These are phyloP conservation scores for Thinopyrum elongatum DNA, from an alignment of 176 grass and related monocot genomes.

Conservation along the genomic window DNA sequence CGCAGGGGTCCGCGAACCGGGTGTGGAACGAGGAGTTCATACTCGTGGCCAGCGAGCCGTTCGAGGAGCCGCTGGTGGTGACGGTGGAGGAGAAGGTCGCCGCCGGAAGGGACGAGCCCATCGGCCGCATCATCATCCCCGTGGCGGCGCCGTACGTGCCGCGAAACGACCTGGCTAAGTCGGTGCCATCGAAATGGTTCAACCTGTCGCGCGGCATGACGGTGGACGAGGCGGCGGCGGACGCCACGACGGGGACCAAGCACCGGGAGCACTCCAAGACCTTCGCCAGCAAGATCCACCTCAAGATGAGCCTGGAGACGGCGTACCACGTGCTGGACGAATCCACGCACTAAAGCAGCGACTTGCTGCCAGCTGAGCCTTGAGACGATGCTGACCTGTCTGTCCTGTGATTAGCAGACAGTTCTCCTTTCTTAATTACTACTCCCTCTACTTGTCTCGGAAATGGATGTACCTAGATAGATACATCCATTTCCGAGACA, in stretches of 20 bases:
- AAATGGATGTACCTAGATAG: too few species aligned
- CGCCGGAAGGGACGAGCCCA: constrained; percentile 36
- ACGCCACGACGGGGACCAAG: neutral
- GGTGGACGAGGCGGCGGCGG: constrained; percentile 42
- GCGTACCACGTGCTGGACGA: constrained; percentile 88
- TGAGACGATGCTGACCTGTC: too few species aligned
- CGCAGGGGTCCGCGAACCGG: constrained; percentile 39
- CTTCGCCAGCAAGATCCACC: constrained; percentile 75
- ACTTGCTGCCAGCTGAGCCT: constrained; percentile 53
- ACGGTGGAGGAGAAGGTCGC: constrained; percentile 66
- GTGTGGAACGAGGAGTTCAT: constrained; percentile 86
- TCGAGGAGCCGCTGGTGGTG: constrained; percentile 65
- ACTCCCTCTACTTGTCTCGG: too few species aligned
- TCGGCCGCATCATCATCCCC: constrained; percentile 41
- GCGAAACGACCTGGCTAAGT: constrained; percentile 52
- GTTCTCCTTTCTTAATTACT: too few species aligned
- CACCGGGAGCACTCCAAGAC: neutral
- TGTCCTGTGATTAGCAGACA: too few species aligned
- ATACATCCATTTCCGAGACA: too few species aligned
- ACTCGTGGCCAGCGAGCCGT: constrained; percentile 70
- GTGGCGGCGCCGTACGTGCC: constrained; percentile 22
- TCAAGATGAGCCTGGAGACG: constrained; percentile 61
- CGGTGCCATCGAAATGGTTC: constrained; percentile 55
- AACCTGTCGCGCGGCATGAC: constrained; percentile 40
- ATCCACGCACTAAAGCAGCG: constrained; percentile 74